Conservation (phyloP, 768 basidiomycete genomes). For the Phlebiopsis gigantea region DNA sequence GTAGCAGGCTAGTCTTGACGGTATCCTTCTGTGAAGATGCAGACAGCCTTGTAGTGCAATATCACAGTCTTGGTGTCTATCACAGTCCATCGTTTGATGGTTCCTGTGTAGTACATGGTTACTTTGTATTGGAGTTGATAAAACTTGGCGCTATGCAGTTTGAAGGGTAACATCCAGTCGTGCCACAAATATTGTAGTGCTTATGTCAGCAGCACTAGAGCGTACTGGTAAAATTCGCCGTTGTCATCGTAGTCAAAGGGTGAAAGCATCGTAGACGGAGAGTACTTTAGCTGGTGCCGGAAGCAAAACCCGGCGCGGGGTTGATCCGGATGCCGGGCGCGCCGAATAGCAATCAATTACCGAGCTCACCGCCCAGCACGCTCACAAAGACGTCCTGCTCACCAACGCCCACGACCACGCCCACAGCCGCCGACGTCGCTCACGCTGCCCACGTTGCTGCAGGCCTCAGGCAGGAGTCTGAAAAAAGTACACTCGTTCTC, state of each 20-base stretch:
- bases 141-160: not conserved
- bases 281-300: not conserved
- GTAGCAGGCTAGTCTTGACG: no score
- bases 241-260: not conserved
- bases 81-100: no score
- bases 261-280: not conserved
- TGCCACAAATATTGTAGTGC: not conserved
- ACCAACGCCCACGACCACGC: not conserved
- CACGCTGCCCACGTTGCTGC: not conserved
- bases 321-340: not conserved
- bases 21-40: no score
- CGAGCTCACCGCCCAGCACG: not conserved
- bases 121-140: no score
- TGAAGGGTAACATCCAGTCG: no score
- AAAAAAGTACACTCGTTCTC: conserved; percentile 10
- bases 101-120: no score
- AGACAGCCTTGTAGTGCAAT: not conserved
- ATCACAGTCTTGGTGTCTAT: not conserved
- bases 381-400: conserved; percentile 4
- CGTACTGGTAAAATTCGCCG: not conserved
- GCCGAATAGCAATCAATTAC: not conserved
- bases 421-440: not conserved
- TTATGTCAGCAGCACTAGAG: not conserved
- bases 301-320: not conserved
- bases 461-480: not conserved